Base-by-base conservation (phyloP, 140 eudicot genomes). In the Ambrosia hybrid region DNA sequence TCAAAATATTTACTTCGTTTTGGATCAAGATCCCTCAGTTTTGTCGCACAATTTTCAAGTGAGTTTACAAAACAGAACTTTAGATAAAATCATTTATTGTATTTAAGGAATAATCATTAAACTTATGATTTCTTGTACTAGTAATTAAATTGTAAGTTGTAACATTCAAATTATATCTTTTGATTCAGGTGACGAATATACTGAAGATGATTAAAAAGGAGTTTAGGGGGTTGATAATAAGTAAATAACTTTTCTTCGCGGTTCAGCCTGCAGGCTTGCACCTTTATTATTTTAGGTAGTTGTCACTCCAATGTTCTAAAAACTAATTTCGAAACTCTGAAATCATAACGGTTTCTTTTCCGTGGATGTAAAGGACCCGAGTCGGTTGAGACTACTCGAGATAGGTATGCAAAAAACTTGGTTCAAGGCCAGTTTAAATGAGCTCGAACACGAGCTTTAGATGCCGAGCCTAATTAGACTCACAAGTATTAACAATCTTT, bases 31-130 rank as follows among this genome's bases (percentile, higher is more conserved):
- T 70, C 69, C 83, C 17, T 65, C 84, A 2, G 81, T 70, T 79
- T 61, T 86, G 64, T 83, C 91, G 8, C 75, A 14, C 4, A 73
- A 80, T 63, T 46, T 75, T 69, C 70, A 78, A 71, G 96, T 89
- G 74, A 78, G 83, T 73, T 33, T 68, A 61, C 26, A 4, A 52
- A 11, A 6, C 6, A 38, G 21, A 38, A 2, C 5, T 48, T 7
- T 6, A n/a, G 12, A 51, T 7, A 33, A 10, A 51, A 3, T 3
- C 6, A 0, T 17, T 14, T 37, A 51, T 39, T 7, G 15, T 5
- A 9, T 30, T 71, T 21, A 53, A 71, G 21, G 46, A 10, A 15
- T 63, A 36, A 53, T 14, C 4, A 53, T 9, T 2, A 34, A 34
- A 64, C 3, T 5, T 11, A 2, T 36, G 56, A 36, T 65, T 53